Percentiles rank a stretch among this genome's conserved stretches.
Conservation (phyloP, 495 filamentous ascomycete genomes). For the Antarctomyces pellizariae region DNA sequence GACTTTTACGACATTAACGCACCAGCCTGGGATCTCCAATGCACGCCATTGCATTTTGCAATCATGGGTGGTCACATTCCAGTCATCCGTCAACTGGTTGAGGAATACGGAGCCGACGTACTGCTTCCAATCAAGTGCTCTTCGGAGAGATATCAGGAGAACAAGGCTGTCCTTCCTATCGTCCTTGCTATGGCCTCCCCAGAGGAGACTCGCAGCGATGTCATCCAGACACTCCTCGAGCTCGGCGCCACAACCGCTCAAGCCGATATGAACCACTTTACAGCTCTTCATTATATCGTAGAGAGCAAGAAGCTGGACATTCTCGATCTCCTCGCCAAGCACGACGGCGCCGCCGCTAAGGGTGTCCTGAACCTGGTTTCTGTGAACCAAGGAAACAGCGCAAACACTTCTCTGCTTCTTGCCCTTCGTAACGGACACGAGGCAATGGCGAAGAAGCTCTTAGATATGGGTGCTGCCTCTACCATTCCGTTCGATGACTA, state of each 20-base stretch:
- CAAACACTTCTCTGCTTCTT: conserved; percentile 16
- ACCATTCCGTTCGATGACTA: conserved; percentile 17
- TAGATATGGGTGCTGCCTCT: conserved; percentile 21
- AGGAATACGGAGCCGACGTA: conserved; percentile 50
- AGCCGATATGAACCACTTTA: conserved; percentile 33
- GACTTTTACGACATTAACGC: conserved; percentile 61
- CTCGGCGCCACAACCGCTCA: conserved; percentile 52
- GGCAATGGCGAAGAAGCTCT: conserved; percentile 18
- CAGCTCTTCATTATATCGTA: conserved; percentile 35
- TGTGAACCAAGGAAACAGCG: conserved; percentile 9
- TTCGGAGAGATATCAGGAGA: conserved; percentile 10
- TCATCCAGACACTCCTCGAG: conserved; percentile 36
- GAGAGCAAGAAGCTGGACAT: conserved; percentile 21
- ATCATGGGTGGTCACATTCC: conserved; percentile 45
- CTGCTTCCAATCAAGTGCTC: conserved; percentile 50
- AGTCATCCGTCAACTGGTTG: conserved; percentile 42
- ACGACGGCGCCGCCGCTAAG: conserved; percentile 34
- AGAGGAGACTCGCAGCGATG: conserved; percentile 30
- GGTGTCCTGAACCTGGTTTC: conserved; percentile 39
- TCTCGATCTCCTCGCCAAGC: conserved; percentile 30
- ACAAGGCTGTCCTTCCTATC: conserved; percentile 22
- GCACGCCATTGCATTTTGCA: conserved; percentile 51
- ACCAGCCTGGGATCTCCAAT: conserved; percentile 47
- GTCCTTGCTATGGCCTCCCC: conserved; percentile 34
- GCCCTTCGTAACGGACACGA: conserved; percentile 19